Evolutionary conservation across 306 rosid species (phyloP), one percentile per base, ranked within the genome.

Genomic region (Lathyrus aphaca): DNA sequence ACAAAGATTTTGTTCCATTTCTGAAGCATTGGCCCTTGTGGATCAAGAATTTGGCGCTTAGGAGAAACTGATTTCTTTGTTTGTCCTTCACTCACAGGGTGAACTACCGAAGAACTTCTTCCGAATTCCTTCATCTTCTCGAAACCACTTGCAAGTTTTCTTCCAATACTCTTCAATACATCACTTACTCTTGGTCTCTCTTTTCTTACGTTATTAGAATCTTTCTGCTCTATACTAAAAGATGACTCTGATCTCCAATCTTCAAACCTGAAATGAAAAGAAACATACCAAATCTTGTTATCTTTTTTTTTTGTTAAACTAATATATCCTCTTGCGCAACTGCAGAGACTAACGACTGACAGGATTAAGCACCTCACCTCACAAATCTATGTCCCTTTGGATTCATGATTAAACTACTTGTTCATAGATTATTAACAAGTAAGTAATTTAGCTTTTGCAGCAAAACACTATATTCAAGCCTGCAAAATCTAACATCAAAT

Each of bases 1-100:
- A 87, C 92, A 80, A 91, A 86, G 70, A 89, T 83, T 78, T 86
- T 95, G 75, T 95, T 95, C 97, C 99, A 91, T 50, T 25, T 57
- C 82, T 87, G 95, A 86, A 95, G 96, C 63, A 83, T 21, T 51
- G 82, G 17, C 27, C 86, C 90, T 27, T 88, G 95, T 39, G 99
- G 97, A 76, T 94, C 91, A 50, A 89, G 78, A 79, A 94, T 79
- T 42, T 57, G 73, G 40, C 50, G 80, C 78, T 72, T 37, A 45
- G 78, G 56, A 30, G 46, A 60, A 38, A 32, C 80, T 48, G 17
- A 0, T 13, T 81, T 79, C 60, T 85, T 81, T 60, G 35, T 46
- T 18, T 61, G 75, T 64, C 50, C 74, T 67, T 83, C 78, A 38
- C 45, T 66, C 27, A 77, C 38, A 54, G 83, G 71, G 66, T 82